Evolutionary conservation across 306 rosid genomes (phyloP), one percentile per base, ranked within the genome.

Genomic region (Crataegus laevigata): DNA sequence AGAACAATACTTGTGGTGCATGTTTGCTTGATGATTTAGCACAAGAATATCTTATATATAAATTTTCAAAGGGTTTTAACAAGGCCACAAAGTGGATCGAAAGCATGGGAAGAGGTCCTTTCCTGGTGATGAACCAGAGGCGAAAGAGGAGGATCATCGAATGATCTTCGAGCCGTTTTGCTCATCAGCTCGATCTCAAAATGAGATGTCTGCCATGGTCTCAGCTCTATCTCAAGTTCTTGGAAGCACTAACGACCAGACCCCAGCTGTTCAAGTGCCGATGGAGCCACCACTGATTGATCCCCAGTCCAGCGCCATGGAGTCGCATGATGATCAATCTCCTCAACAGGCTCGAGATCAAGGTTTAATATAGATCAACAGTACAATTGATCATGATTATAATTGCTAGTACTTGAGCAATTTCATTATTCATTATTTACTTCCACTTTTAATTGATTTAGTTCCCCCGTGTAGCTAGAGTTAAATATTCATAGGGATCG

Each of bases 181-280:
- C 83, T 89, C 97, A 29, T 89, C 97, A 28, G 87, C 79, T 69
- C 88, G 91, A 62, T 87, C 97, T 1, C 83, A 86, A 11, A 88
- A 83, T 76, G 97, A 91, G 71, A 89, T 80, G 89, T 78, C 94
- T 1, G 87, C 82, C 25, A 87, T 91, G 89, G 94, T 91, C 4
- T 89, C 88, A 1, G 92, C 91, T 50, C 85, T 91, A 19, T 62
- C 91, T 52, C 89, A 89, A 83, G 94, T 91, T 65, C 88, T 91
- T 52, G 89, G 91, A 2, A 89, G 81, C 75, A 55, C 80, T 30
- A 4, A 75, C 24, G 47, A 52, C 29, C 79, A 54, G 18, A 36
- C 26, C 26, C 69, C 69, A 36, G 13, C 30, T 26, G 9, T 5
- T 45, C 82, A 82, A 2, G 19, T 51, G 65, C 78, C 40, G 4